Base-by-base conservation (phyloP, 257 asterid genomes). In the Solanum appendiculatum region DNA sequence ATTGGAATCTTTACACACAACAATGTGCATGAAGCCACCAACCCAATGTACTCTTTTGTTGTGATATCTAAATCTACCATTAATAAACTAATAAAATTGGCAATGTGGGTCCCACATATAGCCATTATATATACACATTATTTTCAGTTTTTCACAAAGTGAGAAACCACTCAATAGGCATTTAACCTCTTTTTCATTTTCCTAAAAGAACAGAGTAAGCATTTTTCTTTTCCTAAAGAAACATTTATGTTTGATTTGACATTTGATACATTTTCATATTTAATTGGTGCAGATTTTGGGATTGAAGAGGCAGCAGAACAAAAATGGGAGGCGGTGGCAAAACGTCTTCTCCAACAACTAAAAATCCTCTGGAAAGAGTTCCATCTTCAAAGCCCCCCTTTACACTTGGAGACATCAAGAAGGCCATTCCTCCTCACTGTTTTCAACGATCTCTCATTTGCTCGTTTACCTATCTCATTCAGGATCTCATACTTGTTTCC, bases 321-420 rank as follows among this genome's bases (percentile, higher is more conserved):
- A 18, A 14, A 64, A 29, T 73, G 31, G 51, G 82, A 21, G 82
- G 2, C 1, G 82, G 51, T 20, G 29, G 31, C 0, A 21, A 37
- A 21, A 73, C 36, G 51, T 9, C 11, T 37, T 0, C 51, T 73
- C 33, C 33, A 73, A 11, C 51, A 21, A 12, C 11, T 23, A 27
- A 48, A 64, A 33, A 10, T 58, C 63, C 2, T 23, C 18, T 31
- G 6, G 1, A 58, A 31, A 58, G 83, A 86, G 83, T 78, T 33
- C 88, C 88, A 23, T 34, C 44, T 83, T 10, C 88, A 7, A 86
- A 74, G 39, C 88, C 88, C 1, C 88, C 88, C 5, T 86, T 86
- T 82, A 86, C 88, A 5, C 23, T 86, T 39, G 13, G 75, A 13
- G 85, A 86, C 13, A 18, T 86, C 9, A 86, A 86, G 37, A 85